Conservation (phyloP, 2,329 filamentous ascomycete species). For the Aspergillus ochraceoroseus region DNA sequence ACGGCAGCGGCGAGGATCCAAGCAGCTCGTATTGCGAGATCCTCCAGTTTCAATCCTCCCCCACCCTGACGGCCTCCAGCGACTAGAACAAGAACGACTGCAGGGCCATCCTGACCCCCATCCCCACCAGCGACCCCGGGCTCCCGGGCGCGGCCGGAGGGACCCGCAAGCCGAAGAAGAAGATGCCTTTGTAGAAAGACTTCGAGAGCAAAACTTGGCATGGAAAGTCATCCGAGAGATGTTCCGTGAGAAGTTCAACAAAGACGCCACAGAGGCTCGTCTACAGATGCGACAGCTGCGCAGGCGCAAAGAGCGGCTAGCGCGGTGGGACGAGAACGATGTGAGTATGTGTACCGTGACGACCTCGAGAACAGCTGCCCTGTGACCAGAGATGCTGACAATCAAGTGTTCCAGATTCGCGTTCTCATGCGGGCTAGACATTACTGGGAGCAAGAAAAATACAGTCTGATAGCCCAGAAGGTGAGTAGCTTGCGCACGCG, state of each 20-base stretch:
- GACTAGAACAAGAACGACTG: slow-evolving; percentile 36
- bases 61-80: slow-evolving; percentile 38
- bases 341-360: slow-evolving; percentile 39
- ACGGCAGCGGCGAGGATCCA: slow-evolving; percentile 24
- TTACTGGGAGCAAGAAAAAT: slow-evolving; percentile 39
- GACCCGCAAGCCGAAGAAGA: slow-evolving; percentile 40
- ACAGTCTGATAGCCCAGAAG: slow-evolving; percentile 38
- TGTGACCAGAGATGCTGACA: slow-evolving; percentile 8
- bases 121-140: slow-evolving; percentile 27
- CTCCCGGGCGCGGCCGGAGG: slow-evolving; percentile 32
- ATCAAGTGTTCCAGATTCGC: slow-evolving; percentile 27
- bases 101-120: slow-evolving; percentile 26
- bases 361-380: background rate
- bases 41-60: slow-evolving; percentile 38
- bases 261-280: slow-evolving; percentile 38
- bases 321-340: slow-evolving; percentile 42
- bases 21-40: slow-evolving; percentile 23
- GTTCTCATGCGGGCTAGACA: slow-evolving; percentile 36
- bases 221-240: slow-evolving; percentile 39
- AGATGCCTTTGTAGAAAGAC: slow-evolving; percentile 36
- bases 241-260: slow-evolving; percentile 36
- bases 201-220: slow-evolving; percentile 35
- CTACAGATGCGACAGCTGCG: slow-evolving; percentile 43
- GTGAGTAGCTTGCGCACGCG: slow-evolving; percentile 20
- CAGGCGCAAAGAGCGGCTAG: slow-evolving; percentile 33